Evolutionary conservation across 495 filamentous ascomycete genomes (phyloP).

Genomic region (Annulohypoxylon moriforme): DNA sequence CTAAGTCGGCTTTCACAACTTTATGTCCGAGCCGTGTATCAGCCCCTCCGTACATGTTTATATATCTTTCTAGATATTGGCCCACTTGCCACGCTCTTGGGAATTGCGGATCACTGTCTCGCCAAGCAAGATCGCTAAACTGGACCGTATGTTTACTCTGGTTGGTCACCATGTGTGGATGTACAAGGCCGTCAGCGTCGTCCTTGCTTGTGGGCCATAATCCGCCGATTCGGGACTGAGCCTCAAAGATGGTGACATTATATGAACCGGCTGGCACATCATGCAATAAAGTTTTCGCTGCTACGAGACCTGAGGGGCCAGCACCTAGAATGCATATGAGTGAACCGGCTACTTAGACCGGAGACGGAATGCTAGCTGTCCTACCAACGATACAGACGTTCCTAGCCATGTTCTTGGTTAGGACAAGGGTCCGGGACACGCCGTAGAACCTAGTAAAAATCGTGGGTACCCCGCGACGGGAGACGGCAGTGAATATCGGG

Average conservation of each 20-base stretch:
- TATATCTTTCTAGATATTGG: constrained; percentile 74
- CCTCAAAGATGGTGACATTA: constrained; percentile 77
- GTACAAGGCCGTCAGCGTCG: constrained; percentile 61
- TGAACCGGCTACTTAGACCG: background rate
- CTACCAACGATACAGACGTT: constrained; percentile 40
- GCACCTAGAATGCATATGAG: constrained; percentile 64
- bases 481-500: constrained; percentile 9
- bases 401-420: constrained; percentile 30
- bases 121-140: constrained; percentile 84
- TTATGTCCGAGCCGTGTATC: constrained; percentile 63
- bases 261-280: constrained; percentile 67
- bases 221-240: constrained; percentile 72
- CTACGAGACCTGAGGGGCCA: constrained; percentile 83
- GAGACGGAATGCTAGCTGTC: background rate
- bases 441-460: constrained; percentile 18
- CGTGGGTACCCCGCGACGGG: constrained; percentile 7
- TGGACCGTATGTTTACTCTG: constrained; percentile 80
- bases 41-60: constrained; percentile 61
- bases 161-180: constrained; percentile 81
- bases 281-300: constrained; percentile 81
- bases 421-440: constrained; percentile 20
- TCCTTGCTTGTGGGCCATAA: constrained; percentile 71
- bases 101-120: constrained; percentile 65
- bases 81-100: constrained; percentile 83
- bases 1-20: constrained; percentile 62